These are phyloP conservation scores for Chiua virens DNA, from an alignment of 768 basidiomycete species.

Conservation along the genomic window DNA sequence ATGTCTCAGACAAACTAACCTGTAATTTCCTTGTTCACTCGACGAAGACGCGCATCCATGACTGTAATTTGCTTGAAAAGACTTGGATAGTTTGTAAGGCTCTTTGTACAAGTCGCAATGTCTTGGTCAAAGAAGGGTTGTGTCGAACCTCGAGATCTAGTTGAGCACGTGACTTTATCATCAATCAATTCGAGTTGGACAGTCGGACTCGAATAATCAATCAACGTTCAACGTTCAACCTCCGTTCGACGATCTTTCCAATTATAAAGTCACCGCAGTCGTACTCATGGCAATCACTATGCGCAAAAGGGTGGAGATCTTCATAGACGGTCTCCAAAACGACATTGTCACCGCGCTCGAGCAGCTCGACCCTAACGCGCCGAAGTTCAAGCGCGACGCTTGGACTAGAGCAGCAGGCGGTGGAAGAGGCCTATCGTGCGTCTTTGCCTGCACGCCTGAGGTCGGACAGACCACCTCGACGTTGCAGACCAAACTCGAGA, in stretches of 20 bases:
- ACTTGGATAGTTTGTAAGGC: neutral
- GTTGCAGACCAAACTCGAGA: slow-evolving; percentile 69
- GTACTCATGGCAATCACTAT: slow-evolving; percentile 40
- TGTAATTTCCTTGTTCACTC: slow-evolving; percentile 93
- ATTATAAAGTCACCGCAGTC: no score
- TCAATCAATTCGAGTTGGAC: no score
- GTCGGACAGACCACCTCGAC: slow-evolving; percentile 33
- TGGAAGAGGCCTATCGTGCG: slow-evolving; percentile 71
- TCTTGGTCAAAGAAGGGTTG: no score
- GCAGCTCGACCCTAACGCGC: slow-evolving; percentile 67
- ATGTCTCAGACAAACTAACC: slow-evolving; percentile 46
- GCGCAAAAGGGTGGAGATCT: slow-evolving; percentile 76
- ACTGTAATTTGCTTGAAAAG: slow-evolving; percentile 1
- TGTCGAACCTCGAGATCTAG: slow-evolving; percentile 2
- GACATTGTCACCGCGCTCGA: slow-evolving; percentile 79
- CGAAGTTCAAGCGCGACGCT: slow-evolving; percentile 76
- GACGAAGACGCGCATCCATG: slow-evolving; percentile 87
- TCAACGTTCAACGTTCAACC: neutral
- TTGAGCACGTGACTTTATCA: slow-evolving; percentile 27
- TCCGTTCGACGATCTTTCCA: no score
- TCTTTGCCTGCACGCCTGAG: slow-evolving; percentile 56
- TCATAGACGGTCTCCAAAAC: slow-evolving; percentile 75
- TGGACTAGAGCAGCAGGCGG: slow-evolving; percentile 73
- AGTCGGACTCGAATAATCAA: neutral
- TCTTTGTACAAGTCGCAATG: no score